Base-by-base conservation (phyloP, 2,329 filamentous ascomycete genomes). In the Botrytis medusae region DNA sequence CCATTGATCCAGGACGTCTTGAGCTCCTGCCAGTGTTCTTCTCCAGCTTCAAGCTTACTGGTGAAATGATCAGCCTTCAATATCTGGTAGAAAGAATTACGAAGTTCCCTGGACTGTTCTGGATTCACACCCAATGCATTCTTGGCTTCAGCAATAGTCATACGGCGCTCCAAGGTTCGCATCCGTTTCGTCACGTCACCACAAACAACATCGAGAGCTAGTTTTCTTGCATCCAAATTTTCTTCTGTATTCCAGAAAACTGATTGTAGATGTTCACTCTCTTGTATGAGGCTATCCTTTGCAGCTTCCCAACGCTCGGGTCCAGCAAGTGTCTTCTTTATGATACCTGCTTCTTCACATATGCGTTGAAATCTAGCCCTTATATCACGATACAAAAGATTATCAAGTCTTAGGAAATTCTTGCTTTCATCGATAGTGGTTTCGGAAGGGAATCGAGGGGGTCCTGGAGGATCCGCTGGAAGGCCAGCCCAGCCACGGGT, bases 151-250 rank as follows among this genome's bases (percentile, higher is more conserved):
- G 89, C 87, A 62, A 95, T 87, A 0, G 89, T 91, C 87, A 95
- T 90, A n/a, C 88, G 85, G 48, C 85, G 86, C 67, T 90, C 88
- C 73, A 89, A 80, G 20, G 84, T 89, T 78, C 93, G 89, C 85
- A 95, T 90, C 32, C 92, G 86, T 82, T 96, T 96, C 1, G 92
- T 95, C 44, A 95, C 92, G 82, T 95, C 93, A 42, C 89, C 91
- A 79, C 92, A 94, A 37, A 97, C 90, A 63, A 94, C 88, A 80
- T 97, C 93, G 8, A 97, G 84, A 0, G 93, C 92, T 63, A 93
- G 84, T 54, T 86, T 86, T 79, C 91, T 92, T 60, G 86, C 84
- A 61, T 92, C 89, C 25, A 87, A 81, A 34, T 90, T 85, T 4
- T 87, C 86, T 40, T 87, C 86, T 61, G 89, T 86, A 10, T 85